Percentiles rank a stretch among this genome's conserved stretches.
Conservation (phyloP, 2,329 filamentous ascomycete genomes). For the Colletotrichum graminicola region DNA sequence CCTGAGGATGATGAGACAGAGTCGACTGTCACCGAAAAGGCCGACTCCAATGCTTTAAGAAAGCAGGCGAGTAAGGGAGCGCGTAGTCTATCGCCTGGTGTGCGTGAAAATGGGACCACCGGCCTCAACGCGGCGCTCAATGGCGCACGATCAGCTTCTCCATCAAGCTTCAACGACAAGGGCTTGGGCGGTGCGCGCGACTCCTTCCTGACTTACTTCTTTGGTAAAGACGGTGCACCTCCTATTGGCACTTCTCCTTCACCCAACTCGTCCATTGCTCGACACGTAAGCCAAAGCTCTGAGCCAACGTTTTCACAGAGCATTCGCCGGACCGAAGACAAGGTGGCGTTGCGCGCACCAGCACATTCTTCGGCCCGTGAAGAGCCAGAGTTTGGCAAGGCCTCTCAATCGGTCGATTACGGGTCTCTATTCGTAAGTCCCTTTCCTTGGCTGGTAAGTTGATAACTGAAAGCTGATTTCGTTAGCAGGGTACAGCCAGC, state of each 20-base stretch:
- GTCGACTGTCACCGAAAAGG: slow-evolving; percentile 60
- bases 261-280: slow-evolving; percentile 56
- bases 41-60: slow-evolving; percentile 61
- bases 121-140: slow-evolving; percentile 77
- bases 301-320: slow-evolving; percentile 89
- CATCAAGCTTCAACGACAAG: slow-evolving; percentile 71
- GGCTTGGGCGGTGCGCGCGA: slow-evolving; percentile 77
- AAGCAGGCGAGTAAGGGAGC: slow-evolving; percentile 71
- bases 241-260: slow-evolving; percentile 52
- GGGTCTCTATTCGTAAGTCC: slow-evolving; percentile 71
- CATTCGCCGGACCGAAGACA: slow-evolving; percentile 78
- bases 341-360: slow-evolving; percentile 64
- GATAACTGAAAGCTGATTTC: slow-evolving; percentile 44
- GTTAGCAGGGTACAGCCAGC: slow-evolving; percentile 61
- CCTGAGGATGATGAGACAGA: slow-evolving; percentile 76
- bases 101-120: slow-evolving; percentile 74
- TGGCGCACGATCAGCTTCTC: slow-evolving; percentile 71
- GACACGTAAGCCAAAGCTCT: slow-evolving; percentile 82
- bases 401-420: slow-evolving; percentile 53
- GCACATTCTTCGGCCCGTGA: slow-evolving; percentile 53
- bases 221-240: slow-evolving; percentile 86
- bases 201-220: slow-evolving; percentile 98
- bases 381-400: slow-evolving; percentile 56
- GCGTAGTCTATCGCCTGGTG: slow-evolving; percentile 86
- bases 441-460: neutral